Evolutionary conservation across 1,284 basidiomycete species (phyloP).

Genomic region (Coniferiporia sulphurascens): DNA sequence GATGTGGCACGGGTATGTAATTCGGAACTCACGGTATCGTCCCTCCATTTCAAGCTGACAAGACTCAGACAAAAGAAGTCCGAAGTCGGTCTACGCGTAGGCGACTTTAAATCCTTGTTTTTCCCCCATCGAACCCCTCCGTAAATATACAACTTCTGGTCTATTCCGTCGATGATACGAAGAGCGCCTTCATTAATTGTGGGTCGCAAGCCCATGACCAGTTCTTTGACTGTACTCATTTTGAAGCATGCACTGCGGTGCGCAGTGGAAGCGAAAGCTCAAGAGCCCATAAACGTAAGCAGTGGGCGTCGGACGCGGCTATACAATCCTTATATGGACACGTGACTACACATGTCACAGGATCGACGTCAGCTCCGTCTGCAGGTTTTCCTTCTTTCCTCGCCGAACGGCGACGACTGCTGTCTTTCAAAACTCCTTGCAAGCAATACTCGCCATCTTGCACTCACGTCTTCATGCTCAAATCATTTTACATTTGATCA

Average conservation of each 20-base stretch:
- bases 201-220: not conserved
- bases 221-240: not conserved
- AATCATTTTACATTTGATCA: not conserved
- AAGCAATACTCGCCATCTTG: not conserved
- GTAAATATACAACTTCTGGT: conserved; percentile 9
- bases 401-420: too few species aligned
- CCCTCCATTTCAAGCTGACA: not conserved
- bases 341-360: too few species aligned
- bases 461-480: not conserved
- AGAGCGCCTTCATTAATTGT: conserved; percentile 6
- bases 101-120: conserved; percentile 6
- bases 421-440: too few species aligned
- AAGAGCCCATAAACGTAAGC: too few species aligned
- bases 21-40: not conserved
- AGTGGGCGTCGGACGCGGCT: too few species aligned
- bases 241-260: not conserved
- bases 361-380: too few species aligned
- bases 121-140: conserved; percentile 4
- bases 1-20: not conserved
- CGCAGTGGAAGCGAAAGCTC: not conserved
- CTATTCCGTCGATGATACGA: conserved; percentile 3
- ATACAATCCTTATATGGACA: too few species aligned
- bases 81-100: conserved; percentile 4
- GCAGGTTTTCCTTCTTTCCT: too few species aligned
- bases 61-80: conserved; percentile 6